A percentile compares a stretch with the other conserved stretches of the same genome.
Evolutionary conservation across 495 filamentous ascomycete species (phyloP).

Genomic region (Trypethelium eluteriae): DNA sequence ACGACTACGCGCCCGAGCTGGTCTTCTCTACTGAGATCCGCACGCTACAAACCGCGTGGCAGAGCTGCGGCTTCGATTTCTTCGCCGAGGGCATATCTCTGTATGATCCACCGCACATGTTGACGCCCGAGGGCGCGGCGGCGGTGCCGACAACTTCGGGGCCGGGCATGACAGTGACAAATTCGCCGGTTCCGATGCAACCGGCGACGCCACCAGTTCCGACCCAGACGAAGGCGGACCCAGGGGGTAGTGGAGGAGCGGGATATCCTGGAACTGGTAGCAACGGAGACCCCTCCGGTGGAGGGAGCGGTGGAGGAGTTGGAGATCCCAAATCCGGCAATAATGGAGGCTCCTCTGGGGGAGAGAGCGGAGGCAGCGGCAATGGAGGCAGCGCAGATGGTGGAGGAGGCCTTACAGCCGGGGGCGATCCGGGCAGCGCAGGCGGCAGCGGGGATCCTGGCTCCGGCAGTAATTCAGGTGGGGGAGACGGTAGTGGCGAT

Average conservation of each 20-base stretch:
- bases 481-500: neutral
- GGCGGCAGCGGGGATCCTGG: neutral
- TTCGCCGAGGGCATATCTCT: neutral
- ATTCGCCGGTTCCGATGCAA: neutral
- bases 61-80: neutral
- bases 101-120: neutral
- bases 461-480: neutral
- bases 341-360: neutral
- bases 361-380: neutral
- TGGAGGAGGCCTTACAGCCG: neutral
- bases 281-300: neutral
- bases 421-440: neutral
- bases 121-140: neutral
- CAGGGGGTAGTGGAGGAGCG: neutral
- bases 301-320: neutral
- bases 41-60: neutral
- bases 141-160: neutral
- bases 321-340: neutral
- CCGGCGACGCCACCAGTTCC: neutral
- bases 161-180: neutral
- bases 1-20: neutral
- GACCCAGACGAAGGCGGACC: neutral
- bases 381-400: neutral
- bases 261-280: neutral
- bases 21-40: neutral